Percentiles rank a stretch among this genome's conserved stretches.
Evolutionary conservation across 306 rosid species (phyloP).

Genomic region (Sicyos baderoa): DNA sequence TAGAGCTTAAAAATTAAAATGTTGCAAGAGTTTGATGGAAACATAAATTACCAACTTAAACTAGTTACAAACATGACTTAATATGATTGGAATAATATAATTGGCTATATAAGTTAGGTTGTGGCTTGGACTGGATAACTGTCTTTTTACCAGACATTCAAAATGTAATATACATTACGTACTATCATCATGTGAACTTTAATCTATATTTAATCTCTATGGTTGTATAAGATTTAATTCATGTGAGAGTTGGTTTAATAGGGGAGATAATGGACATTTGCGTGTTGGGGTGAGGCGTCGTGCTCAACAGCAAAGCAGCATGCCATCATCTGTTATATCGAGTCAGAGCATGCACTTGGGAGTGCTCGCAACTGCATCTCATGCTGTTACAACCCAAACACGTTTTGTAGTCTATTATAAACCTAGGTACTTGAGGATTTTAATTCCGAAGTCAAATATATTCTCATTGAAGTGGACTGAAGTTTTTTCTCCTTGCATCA

Average conservation of each 20-base stretch:
- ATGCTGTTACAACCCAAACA: constrained; percentile 76
- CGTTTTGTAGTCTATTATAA: constrained; percentile 70
- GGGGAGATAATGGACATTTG: constrained; percentile 69
- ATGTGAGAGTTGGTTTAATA: constrained; percentile 28
- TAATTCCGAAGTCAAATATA: constrained; percentile 4
- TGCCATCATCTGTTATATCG: constrained; percentile 89
- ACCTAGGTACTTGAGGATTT: constrained; percentile 48
- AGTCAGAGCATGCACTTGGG: constrained; percentile 96
- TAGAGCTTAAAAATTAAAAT: neutral
- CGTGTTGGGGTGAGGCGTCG: constrained; percentile 87
- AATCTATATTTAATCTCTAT: constrained; percentile 11
- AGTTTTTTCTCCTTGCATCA: constrained; percentile 16
- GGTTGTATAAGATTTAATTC: constrained; percentile 15
- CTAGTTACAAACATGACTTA: constrained; percentile 4
- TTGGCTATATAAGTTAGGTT: neutral
- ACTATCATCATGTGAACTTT: neutral
- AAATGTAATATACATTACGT: neutral
- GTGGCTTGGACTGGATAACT: neutral
- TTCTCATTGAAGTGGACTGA: constrained; percentile 5
- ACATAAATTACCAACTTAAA: constrained; percentile 2
- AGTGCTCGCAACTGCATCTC: constrained; percentile 95
- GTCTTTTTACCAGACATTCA: neutral
- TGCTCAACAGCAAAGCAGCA: constrained; percentile 67
- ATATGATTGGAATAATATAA: neutral
- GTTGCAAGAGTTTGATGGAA: neutral